Conservation (phyloP, 2,329 filamentous ascomycete genomes). For the Sarocladium kiliense region DNA sequence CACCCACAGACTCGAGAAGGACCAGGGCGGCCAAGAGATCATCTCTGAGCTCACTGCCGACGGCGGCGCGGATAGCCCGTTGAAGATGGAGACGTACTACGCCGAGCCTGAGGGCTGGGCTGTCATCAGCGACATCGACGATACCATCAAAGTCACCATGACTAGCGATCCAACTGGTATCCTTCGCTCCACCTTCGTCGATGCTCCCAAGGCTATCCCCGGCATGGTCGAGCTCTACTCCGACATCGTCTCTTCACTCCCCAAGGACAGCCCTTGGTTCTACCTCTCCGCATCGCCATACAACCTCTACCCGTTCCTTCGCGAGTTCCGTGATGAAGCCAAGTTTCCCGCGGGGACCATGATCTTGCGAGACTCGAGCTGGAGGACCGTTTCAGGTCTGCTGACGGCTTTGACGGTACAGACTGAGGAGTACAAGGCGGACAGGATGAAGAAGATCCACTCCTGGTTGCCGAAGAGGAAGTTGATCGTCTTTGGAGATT, state of each 20-base stretch:
- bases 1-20: slow-evolving; percentile 4
- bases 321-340: slow-evolving; percentile 57
- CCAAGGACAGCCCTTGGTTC: slow-evolving; percentile 70
- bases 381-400: slow-evolving; percentile 78
- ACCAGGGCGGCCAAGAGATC: slow-evolving; percentile 32
- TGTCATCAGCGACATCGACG: slow-evolving; percentile 73
- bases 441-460: slow-evolving; percentile 72
- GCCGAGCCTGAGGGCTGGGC: slow-evolving; percentile 77
- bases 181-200: slow-evolving; percentile 76
- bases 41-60: slow-evolving; percentile 46
- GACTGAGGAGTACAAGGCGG: slow-evolving; percentile 81
- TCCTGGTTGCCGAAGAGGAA: slow-evolving; percentile 72
- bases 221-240: slow-evolving; percentile 85
- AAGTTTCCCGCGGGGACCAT: slow-evolving; percentile 75
- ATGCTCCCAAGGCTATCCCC: slow-evolving; percentile 61
- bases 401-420: slow-evolving; percentile 73
- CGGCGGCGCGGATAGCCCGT: slow-evolving; percentile 45
- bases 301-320: slow-evolving; percentile 86
- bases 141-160: slow-evolving; percentile 89
- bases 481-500: slow-evolving; percentile 84
- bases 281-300: slow-evolving; percentile 93
- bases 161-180: slow-evolving; percentile 78
- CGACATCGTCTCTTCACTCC: slow-evolving; percentile 51
- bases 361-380: slow-evolving; percentile 78
- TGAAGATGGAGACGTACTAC: slow-evolving; percentile 66